Evolutionary conservation across 2,329 filamentous ascomycete species (phyloP), one percentile per base, ranked within the genome.

Genomic region (Trichoderma sp.): DNA sequence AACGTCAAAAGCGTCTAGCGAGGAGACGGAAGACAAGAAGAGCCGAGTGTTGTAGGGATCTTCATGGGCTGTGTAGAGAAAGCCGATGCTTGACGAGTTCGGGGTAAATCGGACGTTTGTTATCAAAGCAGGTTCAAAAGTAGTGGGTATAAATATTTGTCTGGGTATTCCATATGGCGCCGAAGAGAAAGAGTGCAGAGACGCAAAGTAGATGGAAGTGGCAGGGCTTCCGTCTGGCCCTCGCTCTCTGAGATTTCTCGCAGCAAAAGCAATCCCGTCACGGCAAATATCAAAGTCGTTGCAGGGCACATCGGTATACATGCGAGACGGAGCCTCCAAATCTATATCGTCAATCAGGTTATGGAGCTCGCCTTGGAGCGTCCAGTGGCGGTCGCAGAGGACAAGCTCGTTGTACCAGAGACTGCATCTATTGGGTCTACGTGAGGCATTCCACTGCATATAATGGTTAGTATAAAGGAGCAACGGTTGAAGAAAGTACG

Each of bases 371-470:
- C 73, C 72, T 1, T 76, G 66, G 7, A 83, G 74, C 9, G 71
- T 74, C 81, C 81, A 84, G 6, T 71, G 57, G 14, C 74, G 76
- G 26, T 78, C 74, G 30, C 56, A 53, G 12, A 43, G n/a, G 62
- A 76, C 74, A 21, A 84, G 75, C 12, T 75, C 77, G 11, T 79
- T 80, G 75, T 83, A 84, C 80, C 82, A 84, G 30, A 85, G 78
- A 5, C 77, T 74, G 67, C 81, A 78, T 24, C 76, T 79, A 51
- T 80, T 75, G 8, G 77, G 74, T 26, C 77, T 78, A 28, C 75
- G 75, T 39, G 80, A 80, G 1, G 76, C 70, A 69, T 81, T 78
- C 79, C 79, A 80, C 79, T 84, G 58, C 11, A 61, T 9, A 28
- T 4, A 57, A 6, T 14, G 34, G 57, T 77, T 74, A 83, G 81